Conservation (phyloP, 2,329 filamentous ascomycete species). For the Alternaria arborescens region DNA sequence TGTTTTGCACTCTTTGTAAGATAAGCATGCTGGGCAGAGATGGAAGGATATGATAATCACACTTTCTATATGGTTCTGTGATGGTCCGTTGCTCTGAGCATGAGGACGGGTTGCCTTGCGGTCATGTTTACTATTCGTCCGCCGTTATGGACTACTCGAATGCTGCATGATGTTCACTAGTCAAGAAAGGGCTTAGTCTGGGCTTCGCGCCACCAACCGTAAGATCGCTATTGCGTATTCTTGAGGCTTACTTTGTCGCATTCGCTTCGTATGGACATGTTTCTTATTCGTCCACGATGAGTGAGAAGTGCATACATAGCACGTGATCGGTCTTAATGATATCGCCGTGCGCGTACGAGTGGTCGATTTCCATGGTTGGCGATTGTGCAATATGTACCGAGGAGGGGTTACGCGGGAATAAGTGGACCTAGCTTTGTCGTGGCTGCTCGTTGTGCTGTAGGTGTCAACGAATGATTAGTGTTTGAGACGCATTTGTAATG, state of each 20-base stretch:
- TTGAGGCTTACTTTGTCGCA: not conserved
- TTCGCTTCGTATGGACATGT: not conserved
- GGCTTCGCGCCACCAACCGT: not conserved
- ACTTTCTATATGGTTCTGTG: not conserved
- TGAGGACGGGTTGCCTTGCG: not conserved
- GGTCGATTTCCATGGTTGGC: not conserved
- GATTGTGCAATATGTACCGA: not conserved
- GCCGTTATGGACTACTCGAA: not conserved
- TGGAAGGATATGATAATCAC: not conserved
- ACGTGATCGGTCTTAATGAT: not conserved
- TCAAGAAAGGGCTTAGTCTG: not conserved
- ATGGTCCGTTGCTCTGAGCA: not conserved
- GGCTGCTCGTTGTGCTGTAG: not conserved
- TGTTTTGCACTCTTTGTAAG: not conserved
- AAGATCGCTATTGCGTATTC: not conserved
- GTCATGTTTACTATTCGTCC: not conserved
- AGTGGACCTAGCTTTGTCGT: not conserved
- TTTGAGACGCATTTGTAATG: slow-evolving; percentile 1
- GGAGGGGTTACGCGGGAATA: not conserved
- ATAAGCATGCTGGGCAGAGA: too few relatives aligned
- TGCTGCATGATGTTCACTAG: too few relatives aligned
- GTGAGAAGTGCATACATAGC: not conserved
- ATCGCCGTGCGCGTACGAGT: not conserved
- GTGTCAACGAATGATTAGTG: not conserved
- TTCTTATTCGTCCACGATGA: not conserved